Evolutionary conservation across 1,139 yeast genomes (phyloP).

Genomic region (Zygoascus sp.): DNA sequence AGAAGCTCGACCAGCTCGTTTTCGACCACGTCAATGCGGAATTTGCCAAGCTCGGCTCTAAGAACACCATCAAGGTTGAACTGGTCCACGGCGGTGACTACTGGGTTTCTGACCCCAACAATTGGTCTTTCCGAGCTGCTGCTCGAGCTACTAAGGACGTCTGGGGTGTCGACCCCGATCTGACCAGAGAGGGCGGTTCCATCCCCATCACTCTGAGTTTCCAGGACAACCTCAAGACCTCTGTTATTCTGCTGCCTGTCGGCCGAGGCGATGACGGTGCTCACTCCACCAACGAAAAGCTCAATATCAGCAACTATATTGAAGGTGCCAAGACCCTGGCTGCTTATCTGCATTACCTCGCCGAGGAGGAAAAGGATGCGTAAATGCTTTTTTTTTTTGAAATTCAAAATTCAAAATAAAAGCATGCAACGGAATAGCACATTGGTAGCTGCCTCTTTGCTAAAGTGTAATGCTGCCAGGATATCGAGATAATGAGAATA

Average conservation of each 20-base stretch:
- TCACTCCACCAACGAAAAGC: slow-evolving; percentile 93
- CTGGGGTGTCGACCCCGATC: slow-evolving; percentile 92
- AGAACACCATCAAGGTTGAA: slow-evolving; percentile 67
- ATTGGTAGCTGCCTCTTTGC: too few species aligned
- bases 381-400: slow-evolving; percentile 13
- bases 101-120: slow-evolving; percentile 94
- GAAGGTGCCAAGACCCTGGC: slow-evolving; percentile 93
- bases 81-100: slow-evolving; percentile 91
- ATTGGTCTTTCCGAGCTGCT: slow-evolving; percentile 91
- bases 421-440: too few species aligned
- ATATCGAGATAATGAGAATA: slow-evolving; percentile 43
- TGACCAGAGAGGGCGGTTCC: slow-evolving; percentile 98
- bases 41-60: slow-evolving; percentile 65
- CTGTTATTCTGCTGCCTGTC: slow-evolving; percentile 87
- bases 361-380: slow-evolving; percentile 40
- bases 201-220: slow-evolving; percentile 93
- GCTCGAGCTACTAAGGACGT: slow-evolving; percentile 89
- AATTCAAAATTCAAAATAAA: too few species aligned
- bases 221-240: slow-evolving; percentile 78
- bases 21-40: slow-evolving; percentile 61
- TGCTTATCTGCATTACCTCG: slow-evolving; percentile 87
- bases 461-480: too few species aligned
- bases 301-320: slow-evolving; percentile 81
- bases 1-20: slow-evolving; percentile 73
- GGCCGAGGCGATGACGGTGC: slow-evolving; percentile 99